A percentile compares a stretch with the other conserved stretches of the same genome.
phyloP scores from a whole-genome alignment of 148 eudicot genomes.

The Chenopodium formosanum region DNA sequence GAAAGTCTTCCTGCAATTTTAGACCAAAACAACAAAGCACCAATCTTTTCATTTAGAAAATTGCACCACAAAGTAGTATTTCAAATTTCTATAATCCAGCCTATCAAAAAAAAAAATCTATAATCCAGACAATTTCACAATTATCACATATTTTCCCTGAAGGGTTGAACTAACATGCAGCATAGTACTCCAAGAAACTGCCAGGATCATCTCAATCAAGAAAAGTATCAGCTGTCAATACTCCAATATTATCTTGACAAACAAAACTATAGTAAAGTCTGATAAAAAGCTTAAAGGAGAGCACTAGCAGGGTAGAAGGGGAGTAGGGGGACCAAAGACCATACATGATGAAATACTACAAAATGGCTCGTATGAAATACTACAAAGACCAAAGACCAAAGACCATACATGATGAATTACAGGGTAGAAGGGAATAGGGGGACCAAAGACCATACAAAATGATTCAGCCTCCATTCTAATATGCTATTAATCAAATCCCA shows the following conservation, averaged over 20 bases:
- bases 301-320: not conserved
- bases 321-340: not conserved
- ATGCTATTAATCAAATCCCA: not conserved
- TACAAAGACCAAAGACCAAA: too few species aligned
- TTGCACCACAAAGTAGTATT: not conserved
- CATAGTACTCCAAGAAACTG: not conserved
- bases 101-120: too few species aligned
- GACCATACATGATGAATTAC: not conserved
- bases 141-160: not conserved
- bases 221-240: not conserved
- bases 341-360: not conserved
- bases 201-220: not conserved
- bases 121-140: not conserved
- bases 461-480: not conserved
- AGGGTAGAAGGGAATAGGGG: not conserved
- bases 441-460: not conserved
- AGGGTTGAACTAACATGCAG: not conserved
- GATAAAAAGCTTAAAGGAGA: not conserved
- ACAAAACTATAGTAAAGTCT: not conserved
- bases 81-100: not conserved
- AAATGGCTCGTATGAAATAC: not conserved
- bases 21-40: not conserved
- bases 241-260: not conserved
- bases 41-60: not conserved
- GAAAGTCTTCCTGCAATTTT: slow-evolving; percentile 69